Evolutionary conservation across 1,284 basidiomycete genomes (phyloP).

Genomic region (Cronartium ribicola): DNA sequence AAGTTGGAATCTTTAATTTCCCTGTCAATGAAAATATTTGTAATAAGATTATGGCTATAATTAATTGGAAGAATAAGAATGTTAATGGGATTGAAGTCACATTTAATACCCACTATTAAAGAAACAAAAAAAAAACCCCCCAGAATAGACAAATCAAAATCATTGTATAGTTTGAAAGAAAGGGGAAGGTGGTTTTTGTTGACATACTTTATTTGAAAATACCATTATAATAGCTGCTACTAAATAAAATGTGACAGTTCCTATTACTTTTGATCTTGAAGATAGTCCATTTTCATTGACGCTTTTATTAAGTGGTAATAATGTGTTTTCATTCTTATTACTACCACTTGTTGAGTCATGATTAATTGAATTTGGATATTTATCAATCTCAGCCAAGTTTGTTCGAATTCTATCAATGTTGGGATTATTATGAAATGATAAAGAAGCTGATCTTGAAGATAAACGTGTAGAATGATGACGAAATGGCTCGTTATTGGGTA

Average conservation of each 20-base stretch:
- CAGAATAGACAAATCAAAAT: neutral
- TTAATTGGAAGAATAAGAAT: constrained; percentile 27
- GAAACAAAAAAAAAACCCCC: constrained; percentile 1
- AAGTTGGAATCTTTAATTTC: constrained; percentile 12
- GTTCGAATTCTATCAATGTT: too few relatives aligned
- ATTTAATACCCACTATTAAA: constrained; percentile 21
- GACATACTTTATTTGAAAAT: constrained; percentile 25
- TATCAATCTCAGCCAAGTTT: too few relatives aligned
- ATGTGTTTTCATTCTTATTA: neutral
- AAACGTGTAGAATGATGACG: neutral
- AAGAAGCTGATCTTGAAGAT: neutral
- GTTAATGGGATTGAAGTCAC: constrained; percentile 17
- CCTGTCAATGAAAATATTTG: neutral
- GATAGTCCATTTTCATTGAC: constrained; percentile 43
- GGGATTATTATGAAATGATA: neutral
- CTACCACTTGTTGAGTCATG: neutral
- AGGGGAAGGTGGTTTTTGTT: neutral
- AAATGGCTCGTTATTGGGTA: neutral
- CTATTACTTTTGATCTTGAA: constrained; percentile 46
- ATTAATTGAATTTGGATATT: too few relatives aligned
- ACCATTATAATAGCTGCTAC: constrained; percentile 71
- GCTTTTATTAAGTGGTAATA: neutral
- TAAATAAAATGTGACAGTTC: constrained; percentile 61
- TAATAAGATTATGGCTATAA: constrained; percentile 7
- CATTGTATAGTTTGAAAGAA: neutral